phyloP scores from a whole-genome alignment of 495 filamentous ascomycete genomes.

The Mycothermus thermophilus region DNA sequence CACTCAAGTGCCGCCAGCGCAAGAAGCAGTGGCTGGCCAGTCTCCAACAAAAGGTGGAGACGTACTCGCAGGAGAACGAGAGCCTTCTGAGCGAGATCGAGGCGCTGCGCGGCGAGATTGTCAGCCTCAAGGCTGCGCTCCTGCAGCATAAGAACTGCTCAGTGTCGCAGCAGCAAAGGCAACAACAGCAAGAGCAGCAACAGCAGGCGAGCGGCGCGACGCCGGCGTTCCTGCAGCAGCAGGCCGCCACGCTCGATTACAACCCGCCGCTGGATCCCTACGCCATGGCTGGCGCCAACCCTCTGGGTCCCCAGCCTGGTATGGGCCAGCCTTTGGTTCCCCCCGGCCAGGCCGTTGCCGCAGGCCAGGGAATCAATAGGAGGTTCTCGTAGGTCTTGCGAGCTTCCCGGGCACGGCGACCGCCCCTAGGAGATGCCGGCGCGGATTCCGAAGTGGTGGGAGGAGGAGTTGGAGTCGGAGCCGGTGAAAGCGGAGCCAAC shows the following conservation, averaged over 20 bases:
- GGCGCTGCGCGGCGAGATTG: slow-evolving; percentile 79
- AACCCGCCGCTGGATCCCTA: slow-evolving; percentile 56
- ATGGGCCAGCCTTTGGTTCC: too few relatives aligned
- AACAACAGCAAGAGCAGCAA: too few relatives aligned
- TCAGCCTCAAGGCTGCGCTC: slow-evolving; percentile 85
- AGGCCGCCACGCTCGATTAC: slow-evolving; percentile 28
- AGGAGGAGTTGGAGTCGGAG: too few relatives aligned
- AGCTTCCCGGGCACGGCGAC: too few relatives aligned
- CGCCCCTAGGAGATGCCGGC: too few relatives aligned
- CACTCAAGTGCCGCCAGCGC: slow-evolving; percentile 90
- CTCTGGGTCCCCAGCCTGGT: too few relatives aligned
- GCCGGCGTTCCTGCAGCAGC: slow-evolving; percentile 48
- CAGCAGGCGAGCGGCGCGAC: too few relatives aligned
- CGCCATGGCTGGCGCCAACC: slow-evolving; percentile 46
- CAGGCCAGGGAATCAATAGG: slow-evolving; percentile 37
- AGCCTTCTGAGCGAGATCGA: slow-evolving; percentile 69
- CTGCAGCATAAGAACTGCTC: slow-evolving; percentile 96
- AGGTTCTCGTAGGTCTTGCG: slow-evolving; percentile 34
- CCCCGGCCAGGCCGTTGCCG: slow-evolving; percentile 40
- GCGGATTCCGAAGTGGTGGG: too few relatives aligned
- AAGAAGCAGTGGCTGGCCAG: slow-evolving; percentile 99
- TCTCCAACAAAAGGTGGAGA: slow-evolving; percentile 85
- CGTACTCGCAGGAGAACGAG: slow-evolving; percentile 85
- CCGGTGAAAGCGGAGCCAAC: too few relatives aligned
- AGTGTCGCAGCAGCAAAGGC: slow-evolving; percentile 75